phyloP scores from a whole-genome alignment of 2,329 filamentous ascomycete species.

The Trichoderma sp. region DNA sequence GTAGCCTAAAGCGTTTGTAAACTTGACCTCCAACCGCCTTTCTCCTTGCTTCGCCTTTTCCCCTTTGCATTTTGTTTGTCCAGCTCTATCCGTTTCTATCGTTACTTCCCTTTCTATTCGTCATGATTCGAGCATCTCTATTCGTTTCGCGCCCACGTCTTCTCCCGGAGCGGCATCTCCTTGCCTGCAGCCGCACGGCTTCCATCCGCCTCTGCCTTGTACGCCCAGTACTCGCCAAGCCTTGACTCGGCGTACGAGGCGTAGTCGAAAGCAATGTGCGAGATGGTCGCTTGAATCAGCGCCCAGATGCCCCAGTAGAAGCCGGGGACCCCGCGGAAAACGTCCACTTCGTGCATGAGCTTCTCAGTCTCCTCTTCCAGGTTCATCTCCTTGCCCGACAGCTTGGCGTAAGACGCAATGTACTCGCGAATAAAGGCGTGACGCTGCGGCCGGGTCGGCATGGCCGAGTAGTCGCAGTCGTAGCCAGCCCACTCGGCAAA shows the following conservation, averaged over 20 bases:
- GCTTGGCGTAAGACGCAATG: conserved; percentile 69
- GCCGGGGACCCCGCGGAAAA: conserved; percentile 85
- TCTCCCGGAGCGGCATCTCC: conserved; percentile 73
- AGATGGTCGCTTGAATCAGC: conserved; percentile 90
- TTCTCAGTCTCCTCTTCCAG: conserved; percentile 65
- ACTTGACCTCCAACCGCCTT: background rate
- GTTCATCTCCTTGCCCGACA: conserved; percentile 49
- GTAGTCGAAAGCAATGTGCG: conserved; percentile 96
- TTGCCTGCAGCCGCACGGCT: conserved; percentile 55
- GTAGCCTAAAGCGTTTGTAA: background rate
- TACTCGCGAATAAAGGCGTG: conserved; percentile 84
- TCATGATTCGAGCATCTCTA: conserved; percentile 31
- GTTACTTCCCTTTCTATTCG: conserved; percentile 22
- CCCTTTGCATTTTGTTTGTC: background rate
- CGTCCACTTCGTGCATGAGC: conserved; percentile 79
- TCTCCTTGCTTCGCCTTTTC: conserved; percentile 8
- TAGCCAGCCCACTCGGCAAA: conserved; percentile 98
- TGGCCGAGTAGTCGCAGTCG: conserved; percentile 83
- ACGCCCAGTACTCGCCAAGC: conserved; percentile 89
- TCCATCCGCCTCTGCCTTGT: conserved; percentile 75
- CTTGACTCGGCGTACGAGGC: conserved; percentile 84
- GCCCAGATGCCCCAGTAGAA: conserved; percentile 95
- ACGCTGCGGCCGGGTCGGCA: conserved; percentile 78
- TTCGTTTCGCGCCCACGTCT: conserved; percentile 65
- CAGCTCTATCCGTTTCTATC: conserved; percentile 8